Evolutionary conservation across 208 protist genomes (phyloP), one percentile per base, ranked within the genome.

Genomic region (Ichthyophonus hoferi): DNA sequence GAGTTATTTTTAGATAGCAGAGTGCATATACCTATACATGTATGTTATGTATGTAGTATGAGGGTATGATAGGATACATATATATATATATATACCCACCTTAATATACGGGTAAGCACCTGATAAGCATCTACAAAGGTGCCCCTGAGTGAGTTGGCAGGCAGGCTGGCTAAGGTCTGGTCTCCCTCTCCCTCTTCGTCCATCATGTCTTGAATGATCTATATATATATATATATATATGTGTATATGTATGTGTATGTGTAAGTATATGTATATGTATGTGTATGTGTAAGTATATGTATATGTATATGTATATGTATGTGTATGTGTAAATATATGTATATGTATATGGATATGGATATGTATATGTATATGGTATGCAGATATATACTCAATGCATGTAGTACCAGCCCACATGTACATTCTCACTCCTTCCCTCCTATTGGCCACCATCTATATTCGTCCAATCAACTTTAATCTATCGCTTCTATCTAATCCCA

Each of bases 101-200:
- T 85, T 7, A 85, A 37, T 37, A 85, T 85, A 12, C 81, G 81
- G 38, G 81, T 85, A 2, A 85, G 81, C 81, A 85, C 81, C 0
- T 40, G 3, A 38, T 85, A 85, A 14, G 81, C 81, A 14, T 17
- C 81, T 34, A 38, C 33, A 50, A 85, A 85, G 14, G 81, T 85
- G 2, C 81, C 81, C 39, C 39, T 40, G 12, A 85, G 81, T 37
- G 81, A 85, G 33, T 42, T 85, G 35, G 81, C 81, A 17, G 81
- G 81, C 12, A 85, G 81, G 40, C 31, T 58, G 39, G 81, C 38
- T 7, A 85, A 34, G 7, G 81, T 58, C 39, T 37, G 81, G 81
- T 85, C 81, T 58, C 81, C 39, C 31, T 87, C 83, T 17, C 3
- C 40, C 43, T 87, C 83, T 33, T 87, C 42, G 31, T 87, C 83